These are phyloP conservation scores for Ephemerocybe angulata DNA, from an alignment of 768 basidiomycete species.

Conservation along the genomic window DNA sequence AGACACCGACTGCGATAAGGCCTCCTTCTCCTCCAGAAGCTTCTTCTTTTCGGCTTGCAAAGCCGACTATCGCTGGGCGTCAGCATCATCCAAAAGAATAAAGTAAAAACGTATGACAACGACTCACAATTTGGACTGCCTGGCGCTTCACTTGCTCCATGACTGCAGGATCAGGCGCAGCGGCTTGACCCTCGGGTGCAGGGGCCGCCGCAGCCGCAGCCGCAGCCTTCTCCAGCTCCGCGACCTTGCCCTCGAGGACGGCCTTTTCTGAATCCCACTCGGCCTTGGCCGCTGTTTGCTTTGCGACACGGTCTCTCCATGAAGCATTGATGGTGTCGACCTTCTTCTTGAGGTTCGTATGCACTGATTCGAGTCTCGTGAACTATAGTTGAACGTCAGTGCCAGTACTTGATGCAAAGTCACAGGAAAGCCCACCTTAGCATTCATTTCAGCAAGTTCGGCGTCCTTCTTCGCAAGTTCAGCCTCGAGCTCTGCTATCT, in stretches of 20 bases:
- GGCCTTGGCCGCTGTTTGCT: neutral
- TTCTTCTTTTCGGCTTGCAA: slow-evolving; percentile 59
- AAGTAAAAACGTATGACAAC: too few species aligned
- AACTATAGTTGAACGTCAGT: too few species aligned
- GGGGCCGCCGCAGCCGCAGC: slow-evolving; percentile 16
- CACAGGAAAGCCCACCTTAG: neutral
- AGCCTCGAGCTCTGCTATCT: slow-evolving; percentile 13
- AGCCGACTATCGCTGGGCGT: slow-evolving; percentile 36
- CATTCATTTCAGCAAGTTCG: neutral
- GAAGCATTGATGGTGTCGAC: neutral
- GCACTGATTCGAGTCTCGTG: too few species aligned
- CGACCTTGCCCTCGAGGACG: slow-evolving; percentile 33
- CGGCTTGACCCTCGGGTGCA: too few species aligned
- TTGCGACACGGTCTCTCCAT: neutral
- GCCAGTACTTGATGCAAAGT: too few species aligned
- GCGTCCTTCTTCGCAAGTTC: slow-evolving; percentile 27
- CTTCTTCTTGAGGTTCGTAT: slow-evolving; percentile 11
- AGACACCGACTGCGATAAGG: slow-evolving; percentile 31
- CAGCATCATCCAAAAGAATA: slow-evolving; percentile 6
- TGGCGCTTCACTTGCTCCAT: slow-evolving; percentile 28
- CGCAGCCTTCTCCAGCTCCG: slow-evolving; percentile 23
- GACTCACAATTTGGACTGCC: slow-evolving; percentile 35
- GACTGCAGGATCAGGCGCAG: slow-evolving; percentile 21
- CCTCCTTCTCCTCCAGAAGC: slow-evolving; percentile 57
- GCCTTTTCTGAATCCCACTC: slow-evolving; percentile 19